Evolutionary conservation across 2,329 filamentous ascomycete genomes (phyloP), one percentile per base, ranked within the genome.

Genomic region (Clonostachys chloroleuca): DNA sequence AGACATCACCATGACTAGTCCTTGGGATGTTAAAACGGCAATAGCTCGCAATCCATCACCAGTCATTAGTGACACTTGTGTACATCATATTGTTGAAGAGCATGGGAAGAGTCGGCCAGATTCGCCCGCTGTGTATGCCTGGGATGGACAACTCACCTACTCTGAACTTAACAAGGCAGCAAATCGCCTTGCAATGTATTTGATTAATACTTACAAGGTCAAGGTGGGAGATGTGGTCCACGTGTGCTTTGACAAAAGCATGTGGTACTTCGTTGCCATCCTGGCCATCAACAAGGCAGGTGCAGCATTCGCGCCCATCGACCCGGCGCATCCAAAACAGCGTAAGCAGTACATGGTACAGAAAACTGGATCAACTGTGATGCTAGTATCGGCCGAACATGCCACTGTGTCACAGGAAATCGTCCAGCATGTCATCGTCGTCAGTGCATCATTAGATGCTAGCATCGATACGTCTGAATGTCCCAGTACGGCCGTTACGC

Each of bases 101-200:
- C 63, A 64, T 43, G 67, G 66, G 14, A 49, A 47, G 13, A 53
- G 53, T 35, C 54, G 59, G 4, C 68, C 70, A 0, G 46, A 54
- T 12, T 56, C 59, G 10, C 52, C 57, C 5, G 71, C 71, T 16
- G 61, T 73, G 20, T 55, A 67, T 42, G 69, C 70, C 2, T 73
- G 68, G 68, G 70, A 74, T 48, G 69, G 69, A 16, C 51, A 56
- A 43, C 63, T 70, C 47, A 70, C 68, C 8, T 73, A 72, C 47
- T 47, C 56, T 41, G 61, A 73, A 20, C 55, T 72, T 3, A 65
- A 72, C 41, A 49, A 52, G 1, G 55, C 63, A n/a, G 71, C 71
- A 1, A 65, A 63, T 36, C 49, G 56, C 1, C 58, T 73, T n/a
- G 69, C 69, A 6, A 53, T 53, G 13, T 54, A 64, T 47, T 58